These are phyloP conservation scores for Claviceps pusilla DNA, from an alignment of 2,329 filamentous ascomycete species.

Conservation along the genomic window DNA sequence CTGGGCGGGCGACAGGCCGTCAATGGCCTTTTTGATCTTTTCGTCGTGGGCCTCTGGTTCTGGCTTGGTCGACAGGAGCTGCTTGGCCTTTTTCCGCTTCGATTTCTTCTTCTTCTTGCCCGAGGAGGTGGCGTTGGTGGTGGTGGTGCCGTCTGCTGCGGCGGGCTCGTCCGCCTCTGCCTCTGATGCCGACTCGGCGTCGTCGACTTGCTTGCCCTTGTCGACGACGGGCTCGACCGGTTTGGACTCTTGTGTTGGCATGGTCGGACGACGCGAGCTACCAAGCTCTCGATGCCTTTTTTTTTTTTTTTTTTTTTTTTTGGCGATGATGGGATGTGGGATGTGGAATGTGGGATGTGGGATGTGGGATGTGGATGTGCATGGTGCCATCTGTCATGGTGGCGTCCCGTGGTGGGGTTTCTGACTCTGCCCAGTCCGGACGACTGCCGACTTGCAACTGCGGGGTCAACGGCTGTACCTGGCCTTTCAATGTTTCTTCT, in stretches of 20 bases:
- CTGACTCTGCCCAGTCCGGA: no score
- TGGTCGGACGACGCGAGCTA: neutral
- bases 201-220: conserved; percentile 29
- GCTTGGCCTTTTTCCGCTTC: conserved; percentile 47
- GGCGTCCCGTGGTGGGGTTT: neutral
- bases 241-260: conserved; percentile 48
- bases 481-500: neutral
- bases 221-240: conserved; percentile 38
- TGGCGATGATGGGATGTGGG: no score
- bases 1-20: conserved; percentile 39
- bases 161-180: conserved; percentile 31
- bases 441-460: neutral
- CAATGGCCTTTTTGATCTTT: conserved; percentile 33
- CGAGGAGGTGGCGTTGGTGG: conserved; percentile 11
- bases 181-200: conserved; percentile 31
- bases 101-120: conserved; percentile 40
- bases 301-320: neutral
- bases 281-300: neutral
- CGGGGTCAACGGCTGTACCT: neutral
- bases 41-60: conserved; percentile 22
- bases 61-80: conserved; percentile 23
- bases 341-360: no score
- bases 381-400: no score
- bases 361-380: no score
- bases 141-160: conserved; percentile 20